Percentiles rank a stretch among this genome's conserved stretches.
Conservation (phyloP, 148 eudicot species). For the Rhododendron simsii region DNA sequence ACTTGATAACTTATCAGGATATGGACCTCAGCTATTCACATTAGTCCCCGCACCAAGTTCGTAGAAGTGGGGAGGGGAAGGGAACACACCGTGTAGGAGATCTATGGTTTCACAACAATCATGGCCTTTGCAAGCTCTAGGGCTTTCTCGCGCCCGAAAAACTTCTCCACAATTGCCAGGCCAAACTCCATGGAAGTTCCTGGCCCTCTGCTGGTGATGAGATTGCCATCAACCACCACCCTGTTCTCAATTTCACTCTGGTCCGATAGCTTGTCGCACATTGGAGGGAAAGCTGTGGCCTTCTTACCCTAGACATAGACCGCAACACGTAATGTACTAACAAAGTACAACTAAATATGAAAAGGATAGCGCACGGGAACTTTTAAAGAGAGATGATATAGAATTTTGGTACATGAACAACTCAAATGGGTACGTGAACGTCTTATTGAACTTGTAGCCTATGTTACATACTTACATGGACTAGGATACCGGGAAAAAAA, state of each 20-base stretch:
- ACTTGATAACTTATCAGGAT: neutral
- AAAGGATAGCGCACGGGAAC: neutral
- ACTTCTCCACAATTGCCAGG: conserved; percentile 77
- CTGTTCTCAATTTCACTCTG: conserved; percentile 65
- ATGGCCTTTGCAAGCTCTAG: conserved; percentile 66
- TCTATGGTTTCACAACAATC: conserved; percentile 50
- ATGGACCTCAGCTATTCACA: neutral
- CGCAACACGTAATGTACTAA: neutral
- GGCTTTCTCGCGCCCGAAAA: conserved; percentile 69
- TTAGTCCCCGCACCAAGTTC: neutral
- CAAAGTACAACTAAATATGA: neutral
- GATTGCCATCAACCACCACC: conserved; percentile 94
- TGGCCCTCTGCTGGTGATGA: conserved; percentile 92
- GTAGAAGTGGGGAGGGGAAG: neutral
- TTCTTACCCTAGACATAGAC: conserved; percentile 70
- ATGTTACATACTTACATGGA: neutral
- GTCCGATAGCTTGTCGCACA: conserved; percentile 87
- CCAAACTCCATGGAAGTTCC: conserved; percentile 88
- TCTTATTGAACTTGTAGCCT: neutral
- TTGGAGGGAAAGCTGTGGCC: conserved; percentile 89
- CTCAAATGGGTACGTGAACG: neutral
- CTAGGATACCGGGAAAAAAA: neutral
- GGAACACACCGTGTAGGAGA: neutral
- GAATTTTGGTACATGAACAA: neutral
- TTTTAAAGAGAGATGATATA: neutral